Conservation (phyloP, 192 early-diverging fungal genomes). For the Linnemannia exigua region DNA sequence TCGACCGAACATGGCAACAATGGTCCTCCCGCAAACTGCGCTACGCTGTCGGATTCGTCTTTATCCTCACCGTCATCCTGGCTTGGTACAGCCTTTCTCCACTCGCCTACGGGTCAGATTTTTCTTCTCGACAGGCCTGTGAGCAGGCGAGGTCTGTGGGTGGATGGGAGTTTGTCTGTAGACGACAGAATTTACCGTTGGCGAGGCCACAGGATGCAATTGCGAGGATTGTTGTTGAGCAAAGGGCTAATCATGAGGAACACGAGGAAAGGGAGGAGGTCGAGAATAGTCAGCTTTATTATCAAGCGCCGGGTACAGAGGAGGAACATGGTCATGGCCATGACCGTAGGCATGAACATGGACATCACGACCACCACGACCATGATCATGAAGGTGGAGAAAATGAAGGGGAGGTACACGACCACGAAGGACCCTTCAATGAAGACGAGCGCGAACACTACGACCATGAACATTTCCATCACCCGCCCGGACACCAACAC, state of each 20-base stretch:
- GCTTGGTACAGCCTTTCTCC: conserved; percentile 21
- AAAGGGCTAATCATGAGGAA: conserved; percentile 1
- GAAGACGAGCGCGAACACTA: conserved; percentile 25
- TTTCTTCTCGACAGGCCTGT: conserved; percentile 8
- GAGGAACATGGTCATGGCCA: background rate
- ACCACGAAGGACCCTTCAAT: conserved; percentile 26
- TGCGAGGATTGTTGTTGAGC: conserved; percentile 26
- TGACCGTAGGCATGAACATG: background rate
- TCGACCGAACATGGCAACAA: conserved; percentile 63
- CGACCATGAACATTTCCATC: conserved; percentile 37
- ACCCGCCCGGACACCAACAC: conserved; percentile 11
- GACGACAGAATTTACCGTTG: conserved; percentile 21
- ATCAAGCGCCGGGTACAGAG: background rate
- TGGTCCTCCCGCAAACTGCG: conserved; percentile 56
- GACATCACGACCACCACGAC: background rate
- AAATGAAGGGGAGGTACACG: background rate
- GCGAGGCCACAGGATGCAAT: conserved; percentile 16
- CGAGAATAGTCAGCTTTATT: conserved; percentile 11
- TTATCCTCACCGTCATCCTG: background rate
- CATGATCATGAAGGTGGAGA: background rate
- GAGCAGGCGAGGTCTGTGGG: conserved; percentile 24
- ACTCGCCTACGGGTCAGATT: conserved; percentile 33
- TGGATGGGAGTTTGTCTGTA: conserved; percentile 37
- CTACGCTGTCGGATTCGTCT: conserved; percentile 19
- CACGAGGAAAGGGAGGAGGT: conserved; percentile 12